Conservation (phyloP, 2,329 filamentous ascomycete species). For the Cryphonectria naterciae region DNA sequence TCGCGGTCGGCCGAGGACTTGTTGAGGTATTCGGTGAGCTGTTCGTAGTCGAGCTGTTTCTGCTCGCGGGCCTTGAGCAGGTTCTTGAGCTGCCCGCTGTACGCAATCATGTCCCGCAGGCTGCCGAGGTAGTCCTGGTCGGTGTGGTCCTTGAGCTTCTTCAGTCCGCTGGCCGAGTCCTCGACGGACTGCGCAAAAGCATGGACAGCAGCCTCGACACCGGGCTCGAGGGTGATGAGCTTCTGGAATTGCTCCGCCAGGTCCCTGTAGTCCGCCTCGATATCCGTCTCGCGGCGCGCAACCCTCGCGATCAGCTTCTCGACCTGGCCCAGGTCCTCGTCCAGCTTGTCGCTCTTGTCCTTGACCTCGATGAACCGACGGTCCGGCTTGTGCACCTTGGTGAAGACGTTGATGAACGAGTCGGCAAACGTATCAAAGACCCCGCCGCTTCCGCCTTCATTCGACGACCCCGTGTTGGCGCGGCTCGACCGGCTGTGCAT, state of each 20-base stretch:
- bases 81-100: constrained; percentile 82
- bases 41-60: constrained; percentile 97
- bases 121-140: constrained; percentile 95
- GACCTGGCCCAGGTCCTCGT: constrained; percentile 89
- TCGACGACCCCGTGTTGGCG: constrained; percentile 47
- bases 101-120: constrained; percentile 93
- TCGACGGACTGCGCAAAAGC: constrained; percentile 87
- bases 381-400: constrained; percentile 94
- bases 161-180: constrained; percentile 78
- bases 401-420: constrained; percentile 95
- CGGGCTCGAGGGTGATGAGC: constrained; percentile 85
- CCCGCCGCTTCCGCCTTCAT: constrained; percentile 58
- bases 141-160: constrained; percentile 83
- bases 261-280: constrained; percentile 87
- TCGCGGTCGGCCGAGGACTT: constrained; percentile 90
- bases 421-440: constrained; percentile 96
- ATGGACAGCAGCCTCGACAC: constrained; percentile 79
- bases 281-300: constrained; percentile 81
- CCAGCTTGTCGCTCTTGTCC: constrained; percentile 90
- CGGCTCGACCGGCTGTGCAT: constrained; percentile 80
- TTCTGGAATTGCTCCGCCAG: constrained; percentile 94
- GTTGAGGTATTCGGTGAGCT: constrained; percentile 91
- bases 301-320: constrained; percentile 96
- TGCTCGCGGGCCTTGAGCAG: constrained; percentile 93
- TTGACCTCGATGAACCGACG: constrained; percentile 92